Percentiles rank a stretch among this genome's conserved stretches.
These are phyloP conservation scores for Coemansia interrupta DNA, from an alignment of 192 early-diverging fungal genomes.

Conservation along the genomic window DNA sequence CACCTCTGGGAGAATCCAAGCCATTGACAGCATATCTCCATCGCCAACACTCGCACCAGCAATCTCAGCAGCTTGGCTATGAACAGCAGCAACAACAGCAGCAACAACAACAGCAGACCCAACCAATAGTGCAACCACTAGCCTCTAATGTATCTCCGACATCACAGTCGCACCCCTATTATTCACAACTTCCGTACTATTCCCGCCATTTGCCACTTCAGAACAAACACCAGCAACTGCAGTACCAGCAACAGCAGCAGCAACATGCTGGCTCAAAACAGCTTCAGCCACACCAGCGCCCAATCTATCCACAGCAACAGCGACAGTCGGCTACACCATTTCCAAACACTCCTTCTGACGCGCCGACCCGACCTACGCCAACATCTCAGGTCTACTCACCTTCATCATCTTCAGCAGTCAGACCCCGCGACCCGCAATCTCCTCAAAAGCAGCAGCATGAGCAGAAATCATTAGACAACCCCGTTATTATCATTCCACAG, in stretches of 20 bases:
- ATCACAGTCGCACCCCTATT: constrained; percentile 2
- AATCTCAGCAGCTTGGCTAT: not conserved
- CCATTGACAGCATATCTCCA: constrained; percentile 38
- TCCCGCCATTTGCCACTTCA: constrained; percentile 14
- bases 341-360: constrained; percentile 13
- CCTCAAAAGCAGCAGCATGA: not conserved
- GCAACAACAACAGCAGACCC: constrained; percentile 10
- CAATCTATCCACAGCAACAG: not conserved
- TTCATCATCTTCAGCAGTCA: not conserved
- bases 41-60: constrained; percentile 18
- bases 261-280: constrained; percentile 3
- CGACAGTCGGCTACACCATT: constrained; percentile 15
- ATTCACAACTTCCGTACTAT: constrained; percentile 11
- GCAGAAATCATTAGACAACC: not conserved
- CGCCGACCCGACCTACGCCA: not conserved
- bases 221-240: not conserved
- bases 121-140: not conserved
- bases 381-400: not conserved
- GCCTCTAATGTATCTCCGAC: not conserved
- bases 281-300: not conserved
- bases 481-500: not conserved
- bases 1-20: constrained; percentile 28
- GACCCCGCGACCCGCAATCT: no score
- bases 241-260: not conserved
- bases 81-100: constrained; percentile 4